A percentile compares a stretch with the other conserved stretches of the same genome.
These are phyloP conservation scores for Vachellia collinsii DNA, from an alignment of 306 rosid genomes.

Conservation along the genomic window DNA sequence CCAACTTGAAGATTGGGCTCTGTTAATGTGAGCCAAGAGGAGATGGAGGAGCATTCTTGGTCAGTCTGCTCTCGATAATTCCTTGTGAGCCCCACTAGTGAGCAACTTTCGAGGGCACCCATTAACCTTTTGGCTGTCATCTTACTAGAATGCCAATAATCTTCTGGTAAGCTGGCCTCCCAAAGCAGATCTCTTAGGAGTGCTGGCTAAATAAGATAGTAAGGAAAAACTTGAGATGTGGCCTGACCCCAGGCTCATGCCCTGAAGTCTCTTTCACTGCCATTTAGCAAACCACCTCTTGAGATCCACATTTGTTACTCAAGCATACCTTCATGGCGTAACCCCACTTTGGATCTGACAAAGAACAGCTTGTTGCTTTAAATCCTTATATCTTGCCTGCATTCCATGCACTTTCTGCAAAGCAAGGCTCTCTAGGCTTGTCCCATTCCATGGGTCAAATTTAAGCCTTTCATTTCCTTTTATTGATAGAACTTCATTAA, in stretches of 20 bases:
- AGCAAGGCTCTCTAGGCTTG: not conserved
- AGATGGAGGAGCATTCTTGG: conserved; percentile 6
- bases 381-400: not conserved
- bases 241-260: not conserved
- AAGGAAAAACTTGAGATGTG: not conserved
- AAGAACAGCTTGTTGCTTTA: not conserved
- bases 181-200: not conserved
- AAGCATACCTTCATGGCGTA: not conserved
- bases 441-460: not conserved
- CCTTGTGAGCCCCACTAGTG: not conserved
- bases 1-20: not conserved
- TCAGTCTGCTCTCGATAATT: not conserved
- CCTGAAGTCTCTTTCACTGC: not conserved
- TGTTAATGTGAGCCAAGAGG: conserved; percentile 1
- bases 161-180: conserved; percentile 4
- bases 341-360: not conserved
- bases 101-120: not conserved
- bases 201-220: not conserved
- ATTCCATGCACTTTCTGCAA: not conserved
- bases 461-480: not conserved
- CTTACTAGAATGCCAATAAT: not conserved
- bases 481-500: not conserved
- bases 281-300: not conserved
- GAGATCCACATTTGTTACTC: not conserved
- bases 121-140: not conserved